Evolutionary conservation across 352 stramenopile species (phyloP), one percentile per base, ranked within the genome.

Genomic region (Hyaloperonospora brassicae): DNA sequence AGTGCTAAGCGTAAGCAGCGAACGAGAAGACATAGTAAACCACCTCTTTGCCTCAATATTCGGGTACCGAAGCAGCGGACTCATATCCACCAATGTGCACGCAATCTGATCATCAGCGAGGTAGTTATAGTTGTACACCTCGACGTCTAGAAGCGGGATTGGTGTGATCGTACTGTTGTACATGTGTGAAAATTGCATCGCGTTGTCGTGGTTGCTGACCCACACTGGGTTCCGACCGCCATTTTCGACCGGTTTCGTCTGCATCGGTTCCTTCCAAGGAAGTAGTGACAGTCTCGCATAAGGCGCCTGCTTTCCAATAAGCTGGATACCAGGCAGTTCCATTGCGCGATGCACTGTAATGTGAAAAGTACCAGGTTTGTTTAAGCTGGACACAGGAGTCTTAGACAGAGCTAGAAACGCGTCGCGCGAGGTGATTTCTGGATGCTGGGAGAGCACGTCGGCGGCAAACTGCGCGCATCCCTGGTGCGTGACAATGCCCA

Each of bases 161-260:
- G 84, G 84, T 2, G 83, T 94, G 65, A 91, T 92, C 11, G 72
- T 83, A 58, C 81, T 91, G 66, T 91, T 94, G 70, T 91, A 94
- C 75, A 91, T 89, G 67, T 94, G 84, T 30, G 83, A 79, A 41
- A 94, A 86, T 22, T 86, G 76, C 76, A 92, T 86, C 52, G 62
- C 68, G 47, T 91, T 92, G 52, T 89, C 78, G 50, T 92, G 78
- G 40, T 69, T 68, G 50, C 52, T 75, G 36, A 72, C 79, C 81
- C 81, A 94, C 22, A 85, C 63, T 17, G 84, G 84, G 51, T 89
- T 80, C 9, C 76, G 76, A 3, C 81, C 84, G 22, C 84, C 81
- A 41, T 73, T 86, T 52, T 92, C 79, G 12, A 73, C 70, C 1
- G 81, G 65, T 47, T 89, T 89, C 0, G 84, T 94, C 55, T 91